Percentiles rank a stretch among this genome's conserved stretches.
Evolutionary conservation across 257 asterid genomes (phyloP).

Genomic region (Parsonsia alboflavescens): DNA sequence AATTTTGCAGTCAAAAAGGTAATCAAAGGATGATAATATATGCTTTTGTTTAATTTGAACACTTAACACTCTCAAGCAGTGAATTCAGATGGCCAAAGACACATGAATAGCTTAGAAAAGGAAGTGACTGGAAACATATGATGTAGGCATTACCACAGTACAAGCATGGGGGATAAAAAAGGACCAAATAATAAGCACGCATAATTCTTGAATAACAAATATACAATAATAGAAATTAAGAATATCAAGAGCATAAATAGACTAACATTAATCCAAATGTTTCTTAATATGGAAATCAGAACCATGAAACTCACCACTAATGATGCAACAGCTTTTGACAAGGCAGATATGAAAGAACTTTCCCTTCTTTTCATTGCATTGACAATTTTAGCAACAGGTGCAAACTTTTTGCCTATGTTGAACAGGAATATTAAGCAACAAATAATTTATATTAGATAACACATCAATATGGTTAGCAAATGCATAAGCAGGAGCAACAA

Average conservation of each 20-base stretch:
- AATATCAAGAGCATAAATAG: neutral
- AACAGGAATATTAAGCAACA: slow-evolving; percentile 9
- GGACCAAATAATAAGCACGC: neutral
- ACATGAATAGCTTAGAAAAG: neutral
- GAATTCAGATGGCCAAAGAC: neutral
- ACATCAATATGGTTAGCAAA: slow-evolving; percentile 13
- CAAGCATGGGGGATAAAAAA: too few relatives aligned
- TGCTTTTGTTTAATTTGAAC: neutral
- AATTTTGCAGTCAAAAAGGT: neutral
- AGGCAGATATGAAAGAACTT: slow-evolving; percentile 42
- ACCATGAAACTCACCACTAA: slow-evolving; percentile 36
- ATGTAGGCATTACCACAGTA: neutral
- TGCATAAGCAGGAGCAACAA: slow-evolving; percentile 8
- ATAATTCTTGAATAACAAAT: neutral
- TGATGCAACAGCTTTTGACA: slow-evolving; percentile 40
- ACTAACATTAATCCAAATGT: neutral
- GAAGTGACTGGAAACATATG: neutral
- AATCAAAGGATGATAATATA: neutral
- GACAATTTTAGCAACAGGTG: slow-evolving; percentile 39
- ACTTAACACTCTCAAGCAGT: neutral
- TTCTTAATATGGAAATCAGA: neutral
- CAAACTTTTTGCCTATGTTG: slow-evolving; percentile 38
- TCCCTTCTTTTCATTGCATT: slow-evolving; percentile 62
- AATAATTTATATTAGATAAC: slow-evolving; percentile 20
- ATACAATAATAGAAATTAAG: neutral